Evolutionary conservation across 805 yeast species (phyloP).

Genomic region (Saccharomycopsis oosterbeekiorum): DNA sequence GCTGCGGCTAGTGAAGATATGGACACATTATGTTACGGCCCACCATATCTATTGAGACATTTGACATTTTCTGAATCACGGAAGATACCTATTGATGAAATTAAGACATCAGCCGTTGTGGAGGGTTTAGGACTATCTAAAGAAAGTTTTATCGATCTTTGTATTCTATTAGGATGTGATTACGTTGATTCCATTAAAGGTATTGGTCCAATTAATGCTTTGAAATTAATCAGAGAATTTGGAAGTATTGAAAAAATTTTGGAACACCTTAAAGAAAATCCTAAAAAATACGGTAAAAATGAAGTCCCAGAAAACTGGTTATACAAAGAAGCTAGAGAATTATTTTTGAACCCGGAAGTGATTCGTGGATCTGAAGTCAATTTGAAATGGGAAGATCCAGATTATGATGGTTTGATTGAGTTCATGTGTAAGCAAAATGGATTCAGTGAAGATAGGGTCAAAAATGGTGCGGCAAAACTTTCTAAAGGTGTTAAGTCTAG

Average conservation of each 20-base stretch:
- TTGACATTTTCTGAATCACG: constrained; percentile 91
- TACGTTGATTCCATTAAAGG: constrained; percentile 94
- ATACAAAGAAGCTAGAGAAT: constrained; percentile 72
- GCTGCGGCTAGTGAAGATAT: constrained; percentile 98
- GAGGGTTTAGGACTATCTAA: constrained; percentile 69
- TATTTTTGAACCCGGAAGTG: constrained; percentile 80
- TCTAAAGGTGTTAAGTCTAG: constrained; percentile 76
- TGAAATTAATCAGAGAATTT: constrained; percentile 79
- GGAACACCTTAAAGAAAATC: constrained; percentile 39
- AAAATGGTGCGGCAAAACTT: constrained; percentile 76
- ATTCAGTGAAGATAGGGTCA: constrained; percentile 85
- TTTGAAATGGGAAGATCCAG: constrained; percentile 84
- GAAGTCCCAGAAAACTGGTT: constrained; percentile 95
- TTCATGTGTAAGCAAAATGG: constrained; percentile 84
- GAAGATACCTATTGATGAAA: constrained; percentile 85
- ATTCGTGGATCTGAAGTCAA: constrained; percentile 47
- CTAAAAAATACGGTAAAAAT: constrained; percentile 46
- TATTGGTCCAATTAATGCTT: constrained; percentile 92
- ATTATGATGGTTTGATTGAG: constrained; percentile 71
- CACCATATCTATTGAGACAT: constrained; percentile 77
- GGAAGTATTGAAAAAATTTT: constrained; percentile 72
- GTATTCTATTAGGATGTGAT: constrained; percentile 93
- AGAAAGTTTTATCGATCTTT: constrained; percentile 75
- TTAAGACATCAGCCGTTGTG: constrained; percentile 54
- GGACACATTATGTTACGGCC: constrained; percentile 92